Conservation (phyloP, 257 asterid genomes). For the Solanum neorickii region DNA sequence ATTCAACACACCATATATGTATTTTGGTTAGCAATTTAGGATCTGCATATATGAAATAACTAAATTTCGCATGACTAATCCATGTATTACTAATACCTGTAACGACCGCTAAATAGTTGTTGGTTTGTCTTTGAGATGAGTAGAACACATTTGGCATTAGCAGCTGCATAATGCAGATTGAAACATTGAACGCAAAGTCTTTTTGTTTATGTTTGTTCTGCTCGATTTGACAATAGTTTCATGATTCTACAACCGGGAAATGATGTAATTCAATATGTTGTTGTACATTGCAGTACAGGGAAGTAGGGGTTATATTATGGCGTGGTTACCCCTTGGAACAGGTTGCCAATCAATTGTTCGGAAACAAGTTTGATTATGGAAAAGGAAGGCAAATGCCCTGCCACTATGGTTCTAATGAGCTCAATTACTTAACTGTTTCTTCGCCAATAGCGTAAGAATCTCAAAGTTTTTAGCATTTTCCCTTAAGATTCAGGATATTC, state of each 20-base stretch:
- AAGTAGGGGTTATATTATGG: slow-evolving; percentile 85
- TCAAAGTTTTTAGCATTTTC: not conserved
- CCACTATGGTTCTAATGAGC: slow-evolving; percentile 73
- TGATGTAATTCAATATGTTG: not conserved
- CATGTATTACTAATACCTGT: no score
- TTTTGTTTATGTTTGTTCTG: not conserved
- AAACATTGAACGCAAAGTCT: not conserved
- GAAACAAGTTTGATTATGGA: slow-evolving; percentile 56
- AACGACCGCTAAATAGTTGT: not conserved
- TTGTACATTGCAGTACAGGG: slow-evolving; percentile 49
- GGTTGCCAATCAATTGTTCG: slow-evolving; percentile 68
- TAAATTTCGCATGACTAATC: no score
- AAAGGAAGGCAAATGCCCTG: slow-evolving; percentile 98
- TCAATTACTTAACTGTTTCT: slow-evolving; percentile 59
- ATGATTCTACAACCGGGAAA: not conserved
- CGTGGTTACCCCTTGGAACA: slow-evolving; percentile 78
- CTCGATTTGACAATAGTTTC: not conserved
- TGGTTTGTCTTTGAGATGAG: not conserved
- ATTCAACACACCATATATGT: not conserved
- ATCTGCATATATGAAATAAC: no score
- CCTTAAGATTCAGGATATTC: not conserved
- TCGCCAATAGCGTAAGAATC: slow-evolving; percentile 73
- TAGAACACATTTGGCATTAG: not conserved
- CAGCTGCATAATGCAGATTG: not conserved
- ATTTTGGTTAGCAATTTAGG: not conserved